phyloP scores from a whole-genome alignment of 2,329 filamentous ascomycete species.

The Cucurbitaria berberidis region DNA sequence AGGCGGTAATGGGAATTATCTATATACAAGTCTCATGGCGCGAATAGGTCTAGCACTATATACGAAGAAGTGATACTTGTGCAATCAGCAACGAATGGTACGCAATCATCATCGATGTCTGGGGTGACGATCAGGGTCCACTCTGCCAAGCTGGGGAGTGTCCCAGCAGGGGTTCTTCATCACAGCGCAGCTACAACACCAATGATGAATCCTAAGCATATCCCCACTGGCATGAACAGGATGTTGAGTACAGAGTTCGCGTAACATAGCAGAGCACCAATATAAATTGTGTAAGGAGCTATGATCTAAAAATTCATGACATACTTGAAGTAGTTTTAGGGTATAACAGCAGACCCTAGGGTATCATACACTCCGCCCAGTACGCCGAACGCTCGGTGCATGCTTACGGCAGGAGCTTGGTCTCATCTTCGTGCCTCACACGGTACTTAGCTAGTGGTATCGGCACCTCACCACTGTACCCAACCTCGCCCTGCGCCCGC shows the following conservation, averaged over 20 bases:
- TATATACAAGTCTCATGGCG: neutral
- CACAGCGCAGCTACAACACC: too few species aligned
- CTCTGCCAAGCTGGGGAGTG: conserved; percentile 6
- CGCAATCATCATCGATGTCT: conserved; percentile 6
- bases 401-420: conserved; percentile 45
- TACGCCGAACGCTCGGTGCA: neutral
- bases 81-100: neutral
- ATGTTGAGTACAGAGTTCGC: too few species aligned
- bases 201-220: too few species aligned
- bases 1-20: neutral
- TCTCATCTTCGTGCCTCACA: conserved; percentile 37
- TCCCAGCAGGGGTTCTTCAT: neutral
- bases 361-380: conserved; percentile 14
- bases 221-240: too few species aligned
- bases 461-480: conserved; percentile 58
- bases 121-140: neutral
- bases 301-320: neutral
- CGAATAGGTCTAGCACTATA: neutral
- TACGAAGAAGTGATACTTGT: neutral
- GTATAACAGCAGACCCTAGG: conserved; percentile 1
- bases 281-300: too few species aligned
- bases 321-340: neutral
- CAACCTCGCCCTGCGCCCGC: conserved; percentile 57
- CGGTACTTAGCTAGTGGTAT: conserved; percentile 52
- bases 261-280: too few species aligned